Conservation (phyloP, 345 rosid species). For the Populus tremula region DNA sequence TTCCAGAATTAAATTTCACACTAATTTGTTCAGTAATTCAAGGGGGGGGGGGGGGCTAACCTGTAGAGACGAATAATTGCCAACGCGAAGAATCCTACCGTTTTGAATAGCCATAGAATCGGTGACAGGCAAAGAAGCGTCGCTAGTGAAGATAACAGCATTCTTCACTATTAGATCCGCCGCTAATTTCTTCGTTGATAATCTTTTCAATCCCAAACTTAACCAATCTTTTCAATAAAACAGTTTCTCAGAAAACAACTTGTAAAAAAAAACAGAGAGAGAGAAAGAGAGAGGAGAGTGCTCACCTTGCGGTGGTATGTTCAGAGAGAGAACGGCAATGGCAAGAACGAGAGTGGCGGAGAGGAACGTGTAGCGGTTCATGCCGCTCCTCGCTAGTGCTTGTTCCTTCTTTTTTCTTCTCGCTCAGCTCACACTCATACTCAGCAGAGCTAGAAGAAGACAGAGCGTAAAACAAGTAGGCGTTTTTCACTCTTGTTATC, state of each 20-base stretch:
- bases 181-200: conserved; percentile 13
- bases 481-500: no score
- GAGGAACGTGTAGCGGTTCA: background rate
- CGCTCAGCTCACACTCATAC: no score
- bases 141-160: conserved; percentile 78
- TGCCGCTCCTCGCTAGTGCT: no score
- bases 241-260: no score
- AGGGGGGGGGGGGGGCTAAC: conserved; percentile 19
- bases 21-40: background rate
- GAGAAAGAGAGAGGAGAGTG: background rate
- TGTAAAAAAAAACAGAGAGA: background rate
- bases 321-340: background rate
- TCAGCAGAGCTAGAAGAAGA: no score
- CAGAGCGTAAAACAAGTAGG: no score
- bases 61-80: conserved; percentile 65
- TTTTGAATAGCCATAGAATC: conserved; percentile 75
- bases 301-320: background rate
- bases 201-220: conserved; percentile 29
- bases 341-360: background rate
- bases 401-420: no score
- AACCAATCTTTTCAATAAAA: conserved; percentile 45
- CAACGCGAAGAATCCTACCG: conserved; percentile 70
- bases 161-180: conserved; percentile 72
- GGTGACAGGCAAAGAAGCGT: conserved; percentile 53
- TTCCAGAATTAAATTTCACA: background rate